phyloP scores from a whole-genome alignment of 805 yeast species.

The Millerozyma acaciae region DNA sequence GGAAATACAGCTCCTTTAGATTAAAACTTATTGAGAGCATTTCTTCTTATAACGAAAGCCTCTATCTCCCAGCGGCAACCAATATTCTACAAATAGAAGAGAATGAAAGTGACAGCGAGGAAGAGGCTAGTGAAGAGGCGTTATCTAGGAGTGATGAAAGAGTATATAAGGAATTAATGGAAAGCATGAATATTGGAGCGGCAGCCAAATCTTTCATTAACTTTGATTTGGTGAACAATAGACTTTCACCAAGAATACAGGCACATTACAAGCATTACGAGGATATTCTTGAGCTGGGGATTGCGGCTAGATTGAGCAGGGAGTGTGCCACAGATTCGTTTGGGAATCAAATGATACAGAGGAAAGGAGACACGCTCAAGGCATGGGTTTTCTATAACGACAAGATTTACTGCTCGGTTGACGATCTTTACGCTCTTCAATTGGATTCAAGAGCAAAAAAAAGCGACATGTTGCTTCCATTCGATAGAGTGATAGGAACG shows the following conservation, averaged over 20 bases:
- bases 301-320: slow-evolving; percentile 12
- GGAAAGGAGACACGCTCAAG: slow-evolving; percentile 12
- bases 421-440: slow-evolving; percentile 76
- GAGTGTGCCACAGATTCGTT: slow-evolving; percentile 29
- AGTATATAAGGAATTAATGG: slow-evolving; percentile 5
- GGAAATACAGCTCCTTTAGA: slow-evolving; percentile 40
- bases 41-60: slow-evolving; percentile 28
- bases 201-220: slow-evolving; percentile 27
- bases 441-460: slow-evolving; percentile 35
- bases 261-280: slow-evolving; percentile 57
- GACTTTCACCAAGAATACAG: slow-evolving; percentile 58
- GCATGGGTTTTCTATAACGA: slow-evolving; percentile 55
- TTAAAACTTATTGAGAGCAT: slow-evolving; percentile 42
- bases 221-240: slow-evolving; percentile 44
- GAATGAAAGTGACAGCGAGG: slow-evolving; percentile 9
- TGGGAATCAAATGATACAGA: slow-evolving; percentile 24
- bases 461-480: slow-evolving; percentile 25
- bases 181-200: slow-evolving; percentile 7
- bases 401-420: slow-evolving; percentile 57
- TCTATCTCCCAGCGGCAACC: slow-evolving; percentile 31
- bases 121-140: slow-evolving; percentile 9
- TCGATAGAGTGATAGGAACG: slow-evolving; percentile 66
- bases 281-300: slow-evolving; percentile 24
- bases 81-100: slow-evolving; percentile 9
- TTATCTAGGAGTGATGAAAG: slow-evolving; percentile 3